Conservation (phyloP, 2,329 filamentous ascomycete genomes). For the Pseudogymnoascus sp. region DNA sequence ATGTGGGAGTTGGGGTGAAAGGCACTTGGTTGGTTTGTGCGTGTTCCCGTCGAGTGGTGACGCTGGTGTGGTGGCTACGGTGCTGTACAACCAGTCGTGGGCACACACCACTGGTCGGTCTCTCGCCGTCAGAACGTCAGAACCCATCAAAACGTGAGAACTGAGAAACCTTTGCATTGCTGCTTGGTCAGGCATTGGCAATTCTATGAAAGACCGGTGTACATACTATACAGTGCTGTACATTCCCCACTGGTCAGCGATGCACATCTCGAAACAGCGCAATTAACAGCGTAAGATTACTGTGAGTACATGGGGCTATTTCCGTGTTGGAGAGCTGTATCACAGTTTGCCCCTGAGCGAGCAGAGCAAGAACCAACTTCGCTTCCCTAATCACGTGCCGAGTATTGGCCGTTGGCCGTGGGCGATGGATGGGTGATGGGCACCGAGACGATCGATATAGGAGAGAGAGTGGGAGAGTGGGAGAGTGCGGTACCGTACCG, state of each 20-base stretch:
- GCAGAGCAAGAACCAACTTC: background rate
- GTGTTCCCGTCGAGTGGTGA: background rate
- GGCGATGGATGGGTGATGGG: background rate
- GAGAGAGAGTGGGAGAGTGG: background rate
- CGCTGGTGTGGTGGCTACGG: background rate
- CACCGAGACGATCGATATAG: background rate
- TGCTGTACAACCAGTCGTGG: background rate
- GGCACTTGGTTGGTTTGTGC: background rate
- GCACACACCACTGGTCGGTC: background rate
- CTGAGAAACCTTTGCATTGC: background rate
- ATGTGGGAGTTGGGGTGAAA: background rate
- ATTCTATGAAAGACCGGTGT: background rate
- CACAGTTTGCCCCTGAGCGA: background rate
- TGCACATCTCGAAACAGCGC: background rate
- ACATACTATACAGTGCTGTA: background rate
- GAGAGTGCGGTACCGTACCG: background rate
- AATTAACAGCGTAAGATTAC: slow-evolving; percentile 1
- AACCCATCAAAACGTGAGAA: background rate
- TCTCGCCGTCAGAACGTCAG: background rate
- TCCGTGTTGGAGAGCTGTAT: background rate
- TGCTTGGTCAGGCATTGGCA: background rate
- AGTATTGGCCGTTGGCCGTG: background rate
- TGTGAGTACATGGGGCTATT: background rate
- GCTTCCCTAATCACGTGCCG: background rate
- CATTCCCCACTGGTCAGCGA: background rate